Conservation (phyloP, 768 basidiomycete genomes). For the Lentinula boryana region DNA sequence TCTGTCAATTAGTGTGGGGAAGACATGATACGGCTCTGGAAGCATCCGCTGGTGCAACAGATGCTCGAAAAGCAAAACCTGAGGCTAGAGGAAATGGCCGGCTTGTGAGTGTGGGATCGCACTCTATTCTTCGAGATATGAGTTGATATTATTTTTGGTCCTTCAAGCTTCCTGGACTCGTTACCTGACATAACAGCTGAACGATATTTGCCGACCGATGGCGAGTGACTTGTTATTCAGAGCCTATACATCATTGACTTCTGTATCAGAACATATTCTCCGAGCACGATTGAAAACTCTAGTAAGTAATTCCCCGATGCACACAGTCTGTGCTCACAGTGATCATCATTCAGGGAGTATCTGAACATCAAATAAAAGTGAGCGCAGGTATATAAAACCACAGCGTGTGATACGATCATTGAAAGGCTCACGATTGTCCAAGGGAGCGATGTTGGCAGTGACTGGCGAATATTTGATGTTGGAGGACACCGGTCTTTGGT, state of each 20-base stretch:
- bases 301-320: slow-evolving; percentile 18
- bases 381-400: slow-evolving; percentile 25
- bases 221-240: slow-evolving; percentile 24
- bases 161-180: slow-evolving; percentile 62
- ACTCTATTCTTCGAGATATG: background rate
- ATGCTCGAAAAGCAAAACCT: slow-evolving; percentile 49
- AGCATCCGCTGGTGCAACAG: slow-evolving; percentile 43
- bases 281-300: slow-evolving; percentile 63
- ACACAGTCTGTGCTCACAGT: background rate
- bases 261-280: slow-evolving; percentile 56
- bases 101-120: slow-evolving; percentile 50
- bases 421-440: background rate
- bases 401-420: background rate
- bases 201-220: slow-evolving; percentile 64
- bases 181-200: slow-evolving; percentile 55
- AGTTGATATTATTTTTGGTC: background rate
- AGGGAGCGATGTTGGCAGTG: slow-evolving; percentile 21
- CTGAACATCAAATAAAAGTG: slow-evolving; percentile 67
- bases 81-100: slow-evolving; percentile 61
- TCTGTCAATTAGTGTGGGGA: slow-evolving; percentile 31
- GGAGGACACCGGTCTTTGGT: slow-evolving; percentile 67
- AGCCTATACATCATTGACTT: background rate
- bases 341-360: slow-evolving; percentile 38
- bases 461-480: slow-evolving; percentile 45
- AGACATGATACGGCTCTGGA: slow-evolving; percentile 65